Evolutionary conservation across 352 stramenopile genomes (phyloP).

Genomic region (Blastocystis sp.): DNA sequence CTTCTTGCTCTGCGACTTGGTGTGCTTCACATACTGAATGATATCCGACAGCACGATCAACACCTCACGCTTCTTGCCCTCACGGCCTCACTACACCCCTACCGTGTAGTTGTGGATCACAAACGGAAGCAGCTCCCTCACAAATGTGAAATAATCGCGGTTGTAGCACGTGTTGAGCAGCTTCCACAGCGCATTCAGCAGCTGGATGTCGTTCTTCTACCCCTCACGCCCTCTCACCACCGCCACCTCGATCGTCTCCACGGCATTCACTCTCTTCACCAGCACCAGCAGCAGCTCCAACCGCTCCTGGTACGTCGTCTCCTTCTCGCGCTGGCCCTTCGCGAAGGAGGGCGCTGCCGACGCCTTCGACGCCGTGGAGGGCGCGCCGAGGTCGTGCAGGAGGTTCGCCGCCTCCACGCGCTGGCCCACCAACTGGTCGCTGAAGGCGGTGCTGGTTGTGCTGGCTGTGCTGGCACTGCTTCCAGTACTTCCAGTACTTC

Average conservation of each 20-base stretch:
- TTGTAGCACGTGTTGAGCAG: constrained; percentile 3
- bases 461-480: background rate
- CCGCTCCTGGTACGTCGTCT: background rate
- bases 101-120: constrained; percentile 19
- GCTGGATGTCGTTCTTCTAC: background rate
- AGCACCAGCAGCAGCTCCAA: background rate
- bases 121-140: constrained; percentile 20
- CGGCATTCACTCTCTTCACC: background rate
- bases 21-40: background rate
- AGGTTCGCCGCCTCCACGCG: background rate
- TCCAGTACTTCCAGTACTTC: background rate
- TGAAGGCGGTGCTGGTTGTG: background rate
- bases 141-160: constrained; percentile 39
- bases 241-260: background rate
- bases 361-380: background rate
- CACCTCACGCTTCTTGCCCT: constrained; percentile 25
- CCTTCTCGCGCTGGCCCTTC: background rate
- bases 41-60: constrained; percentile 25
- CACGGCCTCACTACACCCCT: background rate
- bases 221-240: background rate
- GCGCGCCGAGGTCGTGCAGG: background rate
- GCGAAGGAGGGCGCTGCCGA: background rate
- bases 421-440: background rate
- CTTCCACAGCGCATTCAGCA: constrained; percentile 50
- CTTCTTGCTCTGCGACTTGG: background rate